A percentile compares a stretch with the other conserved stretches of the same genome.
Evolutionary conservation across 106 monocot genomes (phyloP).

Genomic region (Allium sativum): DNA sequence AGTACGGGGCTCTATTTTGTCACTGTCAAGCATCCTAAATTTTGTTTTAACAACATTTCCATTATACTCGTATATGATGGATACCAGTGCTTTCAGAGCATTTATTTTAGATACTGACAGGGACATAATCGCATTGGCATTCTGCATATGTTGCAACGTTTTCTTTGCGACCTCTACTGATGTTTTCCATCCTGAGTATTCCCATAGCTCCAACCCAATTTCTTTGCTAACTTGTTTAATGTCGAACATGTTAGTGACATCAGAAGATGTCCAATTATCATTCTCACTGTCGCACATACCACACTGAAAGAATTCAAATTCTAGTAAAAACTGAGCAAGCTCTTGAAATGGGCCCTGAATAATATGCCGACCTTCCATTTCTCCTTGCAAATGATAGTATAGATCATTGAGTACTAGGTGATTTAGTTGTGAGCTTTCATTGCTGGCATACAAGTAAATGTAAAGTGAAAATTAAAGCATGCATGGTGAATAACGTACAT

Average conservation of each 20-base stretch:
- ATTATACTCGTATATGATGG: slow-evolving; percentile 27
- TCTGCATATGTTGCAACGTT: slow-evolving; percentile 51
- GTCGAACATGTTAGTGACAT: slow-evolving; percentile 36
- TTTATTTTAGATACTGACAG: slow-evolving; percentile 40
- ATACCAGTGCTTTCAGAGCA: slow-evolving; percentile 41
- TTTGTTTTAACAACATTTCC: slow-evolving; percentile 33
- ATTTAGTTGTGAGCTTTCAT: slow-evolving; percentile 34
- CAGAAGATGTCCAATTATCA: slow-evolving; percentile 5
- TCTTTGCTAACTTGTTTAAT: slow-evolving; percentile 27
- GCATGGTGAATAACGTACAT: too few species aligned
- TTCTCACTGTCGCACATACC: slow-evolving; percentile 8
- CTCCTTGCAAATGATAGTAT: slow-evolving; percentile 65
- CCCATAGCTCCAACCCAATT: slow-evolving; percentile 59
- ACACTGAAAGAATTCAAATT: slow-evolving; percentile 40
- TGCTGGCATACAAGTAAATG: slow-evolving; percentile 17
- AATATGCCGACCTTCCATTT: slow-evolving; percentile 74
- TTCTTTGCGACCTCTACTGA: slow-evolving; percentile 47
- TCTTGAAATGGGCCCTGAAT: slow-evolving; percentile 64
- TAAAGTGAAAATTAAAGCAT: too few species aligned
- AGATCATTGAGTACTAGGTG: slow-evolving; percentile 63
- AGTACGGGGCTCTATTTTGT: slow-evolving; percentile 34
- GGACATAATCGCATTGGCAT: slow-evolving; percentile 44
- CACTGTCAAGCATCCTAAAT: slow-evolving; percentile 1
- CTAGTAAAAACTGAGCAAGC: slow-evolving; percentile 43
- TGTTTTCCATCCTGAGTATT: slow-evolving; percentile 41